Conservation (phyloP, 164 flowering plant species). For the Magnolia officinalis region DNA sequence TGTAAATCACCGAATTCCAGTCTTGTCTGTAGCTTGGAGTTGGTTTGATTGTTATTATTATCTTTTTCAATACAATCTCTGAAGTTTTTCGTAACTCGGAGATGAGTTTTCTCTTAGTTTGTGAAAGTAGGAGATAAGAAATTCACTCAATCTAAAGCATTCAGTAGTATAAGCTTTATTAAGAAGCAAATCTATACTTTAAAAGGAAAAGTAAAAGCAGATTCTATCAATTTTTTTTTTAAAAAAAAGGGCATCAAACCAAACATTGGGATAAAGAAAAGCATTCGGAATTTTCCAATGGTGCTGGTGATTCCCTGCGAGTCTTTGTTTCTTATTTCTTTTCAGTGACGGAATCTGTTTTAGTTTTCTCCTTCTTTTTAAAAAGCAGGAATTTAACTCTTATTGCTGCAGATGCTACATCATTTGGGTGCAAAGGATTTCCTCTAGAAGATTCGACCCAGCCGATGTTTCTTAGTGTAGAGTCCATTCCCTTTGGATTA, state of each 20-base stretch:
- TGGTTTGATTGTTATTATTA: background rate
- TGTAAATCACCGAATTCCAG: background rate
- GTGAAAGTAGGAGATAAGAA: background rate
- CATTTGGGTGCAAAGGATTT: background rate
- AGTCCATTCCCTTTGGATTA: background rate
- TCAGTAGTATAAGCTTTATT: background rate
- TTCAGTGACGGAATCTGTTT: background rate
- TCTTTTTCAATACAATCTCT: too few species aligned
- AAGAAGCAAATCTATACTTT: background rate
- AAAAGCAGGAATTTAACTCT: background rate
- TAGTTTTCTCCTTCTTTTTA: background rate
- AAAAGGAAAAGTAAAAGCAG: constrained; percentile 1
- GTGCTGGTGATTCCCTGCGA: background rate
- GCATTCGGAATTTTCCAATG: background rate
- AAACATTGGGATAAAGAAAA: background rate
- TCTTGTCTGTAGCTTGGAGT: background rate
- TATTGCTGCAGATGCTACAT: background rate
- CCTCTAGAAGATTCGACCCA: background rate
- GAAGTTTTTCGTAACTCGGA: background rate
- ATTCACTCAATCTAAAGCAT: background rate
- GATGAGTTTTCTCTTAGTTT: background rate
- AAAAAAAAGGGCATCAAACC: background rate
- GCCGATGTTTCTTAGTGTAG: too few species aligned
- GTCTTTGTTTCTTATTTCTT: background rate
- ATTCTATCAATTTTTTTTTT: background rate